phyloP scores from a whole-genome alignment of 2,329 filamentous ascomycete species.

The Alternaria brassicicola region DNA sequence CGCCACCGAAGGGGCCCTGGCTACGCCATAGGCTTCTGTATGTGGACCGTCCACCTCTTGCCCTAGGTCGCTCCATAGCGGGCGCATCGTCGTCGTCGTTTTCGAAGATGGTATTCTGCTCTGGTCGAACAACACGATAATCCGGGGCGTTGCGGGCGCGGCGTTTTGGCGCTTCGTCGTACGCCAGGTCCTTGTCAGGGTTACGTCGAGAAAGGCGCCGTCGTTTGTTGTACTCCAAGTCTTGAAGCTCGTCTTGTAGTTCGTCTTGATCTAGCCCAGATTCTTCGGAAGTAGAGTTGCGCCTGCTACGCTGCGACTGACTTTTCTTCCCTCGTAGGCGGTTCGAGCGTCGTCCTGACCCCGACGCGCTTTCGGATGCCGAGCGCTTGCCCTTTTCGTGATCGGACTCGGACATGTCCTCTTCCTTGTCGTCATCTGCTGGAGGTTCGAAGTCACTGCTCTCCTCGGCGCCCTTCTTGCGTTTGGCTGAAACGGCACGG shows the following conservation, averaged over 20 bases:
- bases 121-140: constrained; percentile 83
- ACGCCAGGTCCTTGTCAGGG: constrained; percentile 54
- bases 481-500: constrained; percentile 40
- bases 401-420: constrained; percentile 60
- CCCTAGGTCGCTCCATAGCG: constrained; percentile 70
- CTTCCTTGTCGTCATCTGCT: constrained; percentile 61
- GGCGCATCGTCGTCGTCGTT: constrained; percentile 74
- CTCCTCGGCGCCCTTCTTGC: constrained; percentile 56
- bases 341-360: constrained; percentile 57
- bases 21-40: constrained; percentile 87
- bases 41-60: constrained; percentile 59
- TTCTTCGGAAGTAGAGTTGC: constrained; percentile 55
- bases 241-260: constrained; percentile 56
- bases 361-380: constrained; percentile 48
- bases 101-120: constrained; percentile 72
- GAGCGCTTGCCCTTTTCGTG: constrained; percentile 50
- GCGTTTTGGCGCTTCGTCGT: constrained; percentile 63
- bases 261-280: constrained; percentile 51
- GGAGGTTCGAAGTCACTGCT: constrained; percentile 69
- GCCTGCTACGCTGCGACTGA: constrained; percentile 54
- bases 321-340: constrained; percentile 56
- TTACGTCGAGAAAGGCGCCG: constrained; percentile 41
- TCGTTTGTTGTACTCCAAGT: constrained; percentile 60
- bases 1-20: constrained; percentile 90
- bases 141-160: constrained; percentile 75